A percentile compares a stretch with the other conserved stretches of the same genome.
phyloP scores from a whole-genome alignment of 192 early-diverging fungal genomes.

The Coemansia sp. region DNA sequence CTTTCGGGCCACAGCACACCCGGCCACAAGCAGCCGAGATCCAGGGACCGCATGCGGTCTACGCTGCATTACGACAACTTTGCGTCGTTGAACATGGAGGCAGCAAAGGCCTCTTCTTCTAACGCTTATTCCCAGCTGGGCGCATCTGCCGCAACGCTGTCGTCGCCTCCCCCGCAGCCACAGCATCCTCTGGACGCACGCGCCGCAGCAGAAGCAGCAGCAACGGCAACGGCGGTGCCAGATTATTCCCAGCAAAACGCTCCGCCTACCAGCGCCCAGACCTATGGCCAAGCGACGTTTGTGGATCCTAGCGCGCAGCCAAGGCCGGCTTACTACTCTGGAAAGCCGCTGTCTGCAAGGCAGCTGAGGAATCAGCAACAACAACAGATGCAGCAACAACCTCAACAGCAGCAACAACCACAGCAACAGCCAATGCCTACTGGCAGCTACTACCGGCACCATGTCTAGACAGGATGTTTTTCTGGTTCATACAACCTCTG shows the following conservation, averaged over 20 bases:
- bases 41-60: conserved; percentile 53
- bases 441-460: background rate
- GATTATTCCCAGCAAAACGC: conserved; percentile 2
- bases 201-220: conserved; percentile 14
- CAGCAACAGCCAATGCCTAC: conserved; percentile 15
- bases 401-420: conserved; percentile 8
- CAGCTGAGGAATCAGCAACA: conserved; percentile 39
- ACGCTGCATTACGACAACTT: conserved; percentile 47
- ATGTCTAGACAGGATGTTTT: background rate
- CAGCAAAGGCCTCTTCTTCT: conserved; percentile 5
- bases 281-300: conserved; percentile 24
- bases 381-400: conserved; percentile 22
- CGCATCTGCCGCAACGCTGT: conserved; percentile 7
- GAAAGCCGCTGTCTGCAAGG: conserved; percentile 43
- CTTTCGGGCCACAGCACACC: conserved; percentile 20
- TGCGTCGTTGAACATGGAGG: conserved; percentile 17
- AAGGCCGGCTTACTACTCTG: conserved; percentile 7
- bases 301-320: conserved; percentile 10
- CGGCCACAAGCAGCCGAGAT: conserved; percentile 51
- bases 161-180: conserved; percentile 24
- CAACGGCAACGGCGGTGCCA: conserved; percentile 5
- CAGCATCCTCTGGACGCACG: conserved; percentile 34
- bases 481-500: background rate
- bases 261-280: conserved; percentile 3
- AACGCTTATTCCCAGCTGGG: background rate